Base-by-base conservation (phyloP, 192 early-diverging fungal species). In the Allomyces macrogynus region DNA sequence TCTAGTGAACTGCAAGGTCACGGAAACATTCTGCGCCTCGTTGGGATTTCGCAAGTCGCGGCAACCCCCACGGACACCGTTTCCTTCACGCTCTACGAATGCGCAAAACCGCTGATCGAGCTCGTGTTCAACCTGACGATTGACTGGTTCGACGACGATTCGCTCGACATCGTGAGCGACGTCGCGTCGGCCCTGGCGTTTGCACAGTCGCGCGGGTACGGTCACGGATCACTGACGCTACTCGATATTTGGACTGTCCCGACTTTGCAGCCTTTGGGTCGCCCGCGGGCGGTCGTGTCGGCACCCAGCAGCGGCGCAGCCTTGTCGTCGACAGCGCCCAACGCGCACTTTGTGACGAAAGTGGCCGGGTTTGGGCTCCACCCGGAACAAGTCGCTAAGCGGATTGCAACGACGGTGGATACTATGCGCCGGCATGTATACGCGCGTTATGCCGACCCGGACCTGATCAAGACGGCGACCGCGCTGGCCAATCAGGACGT, bases 71-170 rank as follows among this genome's bases (percentile, higher is more conserved):
- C 32, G 32, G 32, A 7, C 32, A 40, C 32, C 32, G 32, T 40
- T 40, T 40, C 32, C 32, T 40, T 7, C 32, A 40, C 32, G 32
- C 32, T 40, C 32, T 40, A 40, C 32, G 32, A 40, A 40, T 40
- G 32, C 32, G 49, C 49, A 3, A 57, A 57, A 5, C 49, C 49
- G 49, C 49, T 57, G 12, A n/a, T n/a, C 49, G 49, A 57, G 49
- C 49, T 57, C 12, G 49, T 57, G 49, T 57, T 57, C 16, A 57
- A 57, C 20, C 49, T 14, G 16, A 57, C 49, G 16, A 57, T 57
- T 57, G 49, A 57, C 49, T 57, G 49, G 49, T 57, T 57, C 49
- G 49, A 57, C 49, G 49, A 57, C 49, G 49, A 57, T 5, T 57
- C 49, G 49, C 16, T n/a, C 16, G 20, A 20, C 5, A 57, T 57